A percentile compares a stretch with the other conserved stretches of the same genome.
Conservation (phyloP, 371 early-diverging fungal genomes). For the Conidiobolus incongruus region DNA sequence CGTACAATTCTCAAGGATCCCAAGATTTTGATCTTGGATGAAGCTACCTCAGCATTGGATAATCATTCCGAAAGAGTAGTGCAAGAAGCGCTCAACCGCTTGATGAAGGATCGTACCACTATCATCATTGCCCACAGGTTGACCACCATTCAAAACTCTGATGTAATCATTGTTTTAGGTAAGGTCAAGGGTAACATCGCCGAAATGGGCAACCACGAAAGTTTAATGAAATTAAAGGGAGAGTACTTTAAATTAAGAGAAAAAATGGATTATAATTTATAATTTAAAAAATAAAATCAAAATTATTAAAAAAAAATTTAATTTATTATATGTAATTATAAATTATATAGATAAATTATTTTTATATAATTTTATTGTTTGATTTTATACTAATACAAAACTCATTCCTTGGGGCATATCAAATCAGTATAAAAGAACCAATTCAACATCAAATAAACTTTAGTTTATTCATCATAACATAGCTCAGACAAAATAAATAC, state of each 20-base stretch:
- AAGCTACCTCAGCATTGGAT: constrained; percentile 79
- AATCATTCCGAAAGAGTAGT: constrained; percentile 55
- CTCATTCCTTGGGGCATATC: too few species aligned
- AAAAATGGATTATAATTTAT: too few species aligned
- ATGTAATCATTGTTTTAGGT: constrained; percentile 31
- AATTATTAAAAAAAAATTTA: too few species aligned
- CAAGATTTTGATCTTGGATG: constrained; percentile 63
- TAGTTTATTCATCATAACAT: too few species aligned
- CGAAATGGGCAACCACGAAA: constrained; percentile 47
- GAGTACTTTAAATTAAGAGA: constrained; percentile 1
- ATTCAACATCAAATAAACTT: too few species aligned
- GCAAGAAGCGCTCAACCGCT: constrained; percentile 46
- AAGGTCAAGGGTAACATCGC: constrained; percentile 40
- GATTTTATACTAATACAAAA: too few species aligned
- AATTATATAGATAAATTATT: too few species aligned
- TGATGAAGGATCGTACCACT: constrained; percentile 27
- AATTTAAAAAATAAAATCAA: too few species aligned
- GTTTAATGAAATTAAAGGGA: constrained; percentile 17
- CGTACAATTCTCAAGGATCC: constrained; percentile 40
- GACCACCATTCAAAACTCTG: constrained; percentile 44
- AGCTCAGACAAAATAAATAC: too few species aligned
- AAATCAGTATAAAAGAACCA: too few species aligned
- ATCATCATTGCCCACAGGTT: constrained; percentile 32
- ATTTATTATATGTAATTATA: too few species aligned
- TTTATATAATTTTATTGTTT: too few species aligned